Evolutionary conservation across 345 rosid genomes (phyloP).

Genomic region (Linum trigynum): DNA sequence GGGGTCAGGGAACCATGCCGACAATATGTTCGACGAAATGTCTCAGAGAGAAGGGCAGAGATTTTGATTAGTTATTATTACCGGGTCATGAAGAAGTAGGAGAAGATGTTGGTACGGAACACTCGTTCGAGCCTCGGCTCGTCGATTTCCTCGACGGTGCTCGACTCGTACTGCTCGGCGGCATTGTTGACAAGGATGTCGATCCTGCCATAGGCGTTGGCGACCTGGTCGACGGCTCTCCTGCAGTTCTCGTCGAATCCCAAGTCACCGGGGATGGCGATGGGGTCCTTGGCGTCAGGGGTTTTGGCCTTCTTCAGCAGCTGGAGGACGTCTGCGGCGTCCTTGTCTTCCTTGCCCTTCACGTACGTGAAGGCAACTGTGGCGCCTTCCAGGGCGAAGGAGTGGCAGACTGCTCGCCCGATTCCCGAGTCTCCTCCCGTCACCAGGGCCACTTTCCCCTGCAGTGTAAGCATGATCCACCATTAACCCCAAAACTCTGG

Average conservation of each 20-base stretch:
- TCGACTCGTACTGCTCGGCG: constrained; percentile 46
- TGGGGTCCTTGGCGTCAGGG: constrained; percentile 46
- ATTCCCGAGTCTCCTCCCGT: constrained; percentile 83
- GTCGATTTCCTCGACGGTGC: constrained; percentile 50
- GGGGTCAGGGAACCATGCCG: no score
- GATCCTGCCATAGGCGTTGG: constrained; percentile 42
- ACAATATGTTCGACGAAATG: no score
- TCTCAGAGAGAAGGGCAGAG: no score
- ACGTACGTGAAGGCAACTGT: constrained; percentile 68
- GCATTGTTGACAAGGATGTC: constrained; percentile 64
- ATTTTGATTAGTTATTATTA: not conserved
- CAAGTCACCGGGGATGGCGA: constrained; percentile 41
- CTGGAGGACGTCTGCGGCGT: constrained; percentile 44
- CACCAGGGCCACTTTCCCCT: constrained; percentile 71
- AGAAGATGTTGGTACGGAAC: constrained; percentile 60
- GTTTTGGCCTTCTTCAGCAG: constrained; percentile 36
- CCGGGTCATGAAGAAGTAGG: constrained; percentile 50
- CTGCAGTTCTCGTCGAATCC: constrained; percentile 66
- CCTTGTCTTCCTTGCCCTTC: constrained; percentile 58
- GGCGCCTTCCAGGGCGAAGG: constrained; percentile 51
- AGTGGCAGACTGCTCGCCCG: constrained; percentile 51
- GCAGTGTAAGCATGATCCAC: not conserved
- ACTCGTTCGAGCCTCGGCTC: constrained; percentile 57
- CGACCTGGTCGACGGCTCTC: constrained; percentile 51
- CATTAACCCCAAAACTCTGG: no score